Base-by-base conservation (phyloP, 805 yeast species). In the Pichia phayaonensis region DNA sequence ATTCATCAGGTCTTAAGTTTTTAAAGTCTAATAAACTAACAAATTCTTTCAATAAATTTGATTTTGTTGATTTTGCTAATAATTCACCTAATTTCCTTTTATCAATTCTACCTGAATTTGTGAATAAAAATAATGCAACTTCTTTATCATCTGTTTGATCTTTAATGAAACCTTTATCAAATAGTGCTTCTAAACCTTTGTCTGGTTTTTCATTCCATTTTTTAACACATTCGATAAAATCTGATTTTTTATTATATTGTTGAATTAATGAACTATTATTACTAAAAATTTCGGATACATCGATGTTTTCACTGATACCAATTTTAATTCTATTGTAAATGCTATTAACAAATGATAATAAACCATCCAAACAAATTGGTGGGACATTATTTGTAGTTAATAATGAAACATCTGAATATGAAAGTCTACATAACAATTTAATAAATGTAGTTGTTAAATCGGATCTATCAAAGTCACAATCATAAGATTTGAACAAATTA, bases 281-380 rank as follows among this genome's bases (percentile, higher is more conserved):
- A 7, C 50, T 51, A 6, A 8, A 13, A 2, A 53, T 44, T 1
- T 52, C 46, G 7, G 53, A 54, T 1, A 60, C 49, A 10, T 56
- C 55, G 42, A 64, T 54, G 38, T 61, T 61, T 22, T 60, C 52
- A 29, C 63, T 59, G 16, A 51, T 59, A 3, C 65, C 63, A 45
- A 59, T 43, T 67, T 72, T 70, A 54, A 79, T 61, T 61, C 83
- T 63, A 44, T 75, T 79, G 56, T 77, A 75, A 44, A 87, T 71
- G 16, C 83, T 82, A 51, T 80, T 77, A 41, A 90, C 72, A 50
- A 85, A 81, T 2, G 86, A 76, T 22, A 92, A 71, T 3, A 94
- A 65, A 1, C 97, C 96, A 59, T 94, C 98, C 47, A 94, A 71
- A 60, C 98, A 92, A 8, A 90, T 77, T 0, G 98, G 97, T 0